Evolutionary conservation across 139 green algal genomes (phyloP).

Genomic region (Coccomyxa sp.): DNA sequence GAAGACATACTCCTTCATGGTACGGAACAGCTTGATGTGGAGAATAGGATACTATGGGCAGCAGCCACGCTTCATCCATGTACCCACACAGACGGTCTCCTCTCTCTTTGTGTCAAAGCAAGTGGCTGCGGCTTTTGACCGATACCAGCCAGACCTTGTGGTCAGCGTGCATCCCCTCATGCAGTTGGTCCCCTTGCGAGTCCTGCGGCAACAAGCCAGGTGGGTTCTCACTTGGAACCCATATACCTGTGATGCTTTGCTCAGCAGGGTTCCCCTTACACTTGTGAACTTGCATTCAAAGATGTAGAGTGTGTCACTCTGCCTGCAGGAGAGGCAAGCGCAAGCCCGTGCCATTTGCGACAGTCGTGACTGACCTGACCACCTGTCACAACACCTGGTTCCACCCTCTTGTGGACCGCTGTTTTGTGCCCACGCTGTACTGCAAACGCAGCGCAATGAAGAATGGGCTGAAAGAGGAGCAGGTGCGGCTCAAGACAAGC

Average conservation of each 20-base stretch:
- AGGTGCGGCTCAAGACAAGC: neutral
- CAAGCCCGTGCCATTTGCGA: conserved; percentile 83
- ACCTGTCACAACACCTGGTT: conserved; percentile 98
- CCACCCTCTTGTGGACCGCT: conserved; percentile 63
- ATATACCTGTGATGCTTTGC: neutral
- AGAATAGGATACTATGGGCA: conserved; percentile 48
- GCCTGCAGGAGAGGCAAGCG: conserved; percentile 31
- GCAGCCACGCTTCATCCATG: conserved; percentile 73
- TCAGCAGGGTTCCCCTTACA: no score
- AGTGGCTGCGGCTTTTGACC: conserved; percentile 51
- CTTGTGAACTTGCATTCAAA: no score
- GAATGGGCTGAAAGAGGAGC: conserved; percentile 38
- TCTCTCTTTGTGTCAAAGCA: conserved; percentile 26
- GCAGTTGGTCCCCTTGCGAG: conserved; percentile 76
- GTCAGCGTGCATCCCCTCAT: conserved; percentile 97
- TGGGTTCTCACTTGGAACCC: neutral
- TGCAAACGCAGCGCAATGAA: conserved; percentile 32
- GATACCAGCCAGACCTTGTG: conserved; percentile 74
- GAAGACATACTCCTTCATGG: conserved; percentile 92
- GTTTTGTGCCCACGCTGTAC: conserved; percentile 81
- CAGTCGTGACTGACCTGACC: conserved; percentile 95
- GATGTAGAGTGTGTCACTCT: neutral
- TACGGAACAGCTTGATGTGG: conserved; percentile 77
- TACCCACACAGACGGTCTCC: conserved; percentile 51
- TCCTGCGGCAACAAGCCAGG: conserved; percentile 51